Base-by-base conservation (phyloP, 257 asterid species). In the Gentiana dahurica region DNA sequence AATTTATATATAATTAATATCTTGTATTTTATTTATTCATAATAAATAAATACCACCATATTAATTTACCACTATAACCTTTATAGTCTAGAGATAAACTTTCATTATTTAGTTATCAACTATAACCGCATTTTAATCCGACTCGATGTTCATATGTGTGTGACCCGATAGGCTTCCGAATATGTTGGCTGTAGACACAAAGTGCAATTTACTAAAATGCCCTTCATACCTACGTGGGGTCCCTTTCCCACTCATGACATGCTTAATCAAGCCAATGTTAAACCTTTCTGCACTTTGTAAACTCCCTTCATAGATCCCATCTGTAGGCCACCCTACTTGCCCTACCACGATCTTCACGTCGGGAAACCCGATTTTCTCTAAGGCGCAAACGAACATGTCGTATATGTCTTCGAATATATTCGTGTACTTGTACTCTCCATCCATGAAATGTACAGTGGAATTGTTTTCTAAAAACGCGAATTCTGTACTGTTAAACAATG, bases 301-400 rank as follows among this genome's bases (percentile, higher is more conserved):
- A 34, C 67, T 81, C 6, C 75, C 95, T 1, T 52, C 58, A 0
- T 3, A 0, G 61, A 74, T 47, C 15, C 94, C 97, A 51, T 83
- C 89, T 2, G 97, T 85, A 1, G 97, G 97, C 95, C 95, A 88
- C 5, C 97, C 97, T 6, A 82, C 73, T 54, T 80, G 88, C 0
- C 94, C 97, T 3, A 81, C 58, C 34, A 77, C 53, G 24, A 88
- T 67, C 6, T 62, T 75, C 5, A 83, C 51, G 2, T 71, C 51
- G 0, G 67, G 62, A 1, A 59, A 59, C 2, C 75, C 75, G 13
- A 70, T 68, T 65, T 76, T 85, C 44, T 38, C 75, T 43, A 89
- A 0, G 0, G 95, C 66, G 67, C 67, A 68, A 0, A 73, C 81
- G 3, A 77, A 75, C 0, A 85, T 79, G 66, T 88, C 97, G 3